phyloP scores from a whole-genome alignment of 805 yeast species.

The Blastobotrys chiropterorum region DNA sequence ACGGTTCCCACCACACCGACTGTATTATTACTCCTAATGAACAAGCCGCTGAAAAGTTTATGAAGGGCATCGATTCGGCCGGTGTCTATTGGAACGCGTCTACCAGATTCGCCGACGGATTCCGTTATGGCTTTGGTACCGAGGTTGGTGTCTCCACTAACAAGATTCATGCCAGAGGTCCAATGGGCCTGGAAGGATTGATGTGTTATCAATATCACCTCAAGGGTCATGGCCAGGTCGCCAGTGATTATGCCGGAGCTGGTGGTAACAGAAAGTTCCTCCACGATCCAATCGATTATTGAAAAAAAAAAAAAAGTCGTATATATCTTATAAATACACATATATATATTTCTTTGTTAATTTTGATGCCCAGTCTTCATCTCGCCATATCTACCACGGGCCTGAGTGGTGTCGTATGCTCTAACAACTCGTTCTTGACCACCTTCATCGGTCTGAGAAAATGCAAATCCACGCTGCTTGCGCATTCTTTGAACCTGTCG shows the following conservation, averaged over 20 bases:
- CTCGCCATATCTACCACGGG: slow-evolving; percentile 69
- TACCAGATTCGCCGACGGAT: slow-evolving; percentile 97
- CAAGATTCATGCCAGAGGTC: slow-evolving; percentile 97
- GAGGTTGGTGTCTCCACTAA: slow-evolving; percentile 98
- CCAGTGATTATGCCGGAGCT: slow-evolving; percentile 85
- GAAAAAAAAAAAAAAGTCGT: background rate
- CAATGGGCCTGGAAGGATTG: slow-evolving; percentile 95
- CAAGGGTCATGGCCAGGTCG: slow-evolving; percentile 89
- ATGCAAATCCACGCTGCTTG: slow-evolving; percentile 97
- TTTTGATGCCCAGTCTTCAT: slow-evolving; percentile 25
- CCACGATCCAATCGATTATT: slow-evolving; percentile 37
- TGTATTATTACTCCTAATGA: slow-evolving; percentile 77
- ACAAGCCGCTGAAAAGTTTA: slow-evolving; percentile 63
- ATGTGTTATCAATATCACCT: slow-evolving; percentile 93
- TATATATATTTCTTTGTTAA: no score
- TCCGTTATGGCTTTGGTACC: slow-evolving; percentile 96
- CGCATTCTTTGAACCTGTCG: slow-evolving; percentile 98
- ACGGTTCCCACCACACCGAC: slow-evolving; percentile 96
- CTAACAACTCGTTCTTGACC: slow-evolving; percentile 89
- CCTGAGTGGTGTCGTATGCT: slow-evolving; percentile 90
- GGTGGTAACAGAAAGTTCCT: slow-evolving; percentile 78
- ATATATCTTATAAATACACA: background rate
- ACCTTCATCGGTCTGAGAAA: slow-evolving; percentile 92
- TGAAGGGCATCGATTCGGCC: slow-evolving; percentile 85
- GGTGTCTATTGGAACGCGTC: slow-evolving; percentile 98